Conservation (phyloP, 192 early-diverging fungal species). For the Entomortierella lignicola region DNA sequence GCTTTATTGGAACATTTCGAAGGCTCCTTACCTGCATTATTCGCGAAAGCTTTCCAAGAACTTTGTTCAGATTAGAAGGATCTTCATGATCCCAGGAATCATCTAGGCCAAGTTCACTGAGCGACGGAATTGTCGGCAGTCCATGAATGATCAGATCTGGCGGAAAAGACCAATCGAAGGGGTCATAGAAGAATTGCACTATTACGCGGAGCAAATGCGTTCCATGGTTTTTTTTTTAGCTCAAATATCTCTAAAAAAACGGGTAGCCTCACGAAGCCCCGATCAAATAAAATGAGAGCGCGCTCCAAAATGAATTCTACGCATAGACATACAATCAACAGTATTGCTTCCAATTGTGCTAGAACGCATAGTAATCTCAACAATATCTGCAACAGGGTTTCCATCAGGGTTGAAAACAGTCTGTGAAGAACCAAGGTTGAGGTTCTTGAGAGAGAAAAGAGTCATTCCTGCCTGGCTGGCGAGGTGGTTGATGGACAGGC, state of each 20-base stretch:
- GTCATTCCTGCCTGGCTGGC: slow-evolving; percentile 32
- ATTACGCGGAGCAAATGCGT: neutral
- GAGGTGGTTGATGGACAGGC: slow-evolving; percentile 25
- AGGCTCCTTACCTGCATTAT: slow-evolving; percentile 38
- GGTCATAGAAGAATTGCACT: slow-evolving; percentile 48
- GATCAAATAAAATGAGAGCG: slow-evolving; percentile 1
- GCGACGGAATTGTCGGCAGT: slow-evolving; percentile 12
- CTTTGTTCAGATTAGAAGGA: slow-evolving; percentile 32
- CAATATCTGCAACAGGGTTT: slow-evolving; percentile 25
- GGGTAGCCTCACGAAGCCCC: neutral
- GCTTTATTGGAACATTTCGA: neutral
- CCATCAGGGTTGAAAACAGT: slow-evolving; percentile 48
- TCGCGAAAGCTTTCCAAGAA: slow-evolving; percentile 30
- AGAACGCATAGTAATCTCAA: slow-evolving; percentile 35
- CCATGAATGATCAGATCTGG: slow-evolving; percentile 45
- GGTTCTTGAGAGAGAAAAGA: slow-evolving; percentile 39
- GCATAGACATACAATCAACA: slow-evolving; percentile 23
- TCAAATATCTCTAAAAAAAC: neutral
- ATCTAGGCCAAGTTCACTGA: slow-evolving; percentile 35
- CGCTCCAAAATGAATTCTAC: neutral
- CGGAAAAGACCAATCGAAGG: slow-evolving; percentile 49
- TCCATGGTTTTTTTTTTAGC: neutral
- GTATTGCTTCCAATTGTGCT: slow-evolving; percentile 39
- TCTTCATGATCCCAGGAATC: slow-evolving; percentile 36
- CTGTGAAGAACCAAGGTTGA: slow-evolving; percentile 32